Evolutionary conservation across 2,329 filamentous ascomycete species (phyloP).

Genomic region (Aspergillus brasiliensis): DNA sequence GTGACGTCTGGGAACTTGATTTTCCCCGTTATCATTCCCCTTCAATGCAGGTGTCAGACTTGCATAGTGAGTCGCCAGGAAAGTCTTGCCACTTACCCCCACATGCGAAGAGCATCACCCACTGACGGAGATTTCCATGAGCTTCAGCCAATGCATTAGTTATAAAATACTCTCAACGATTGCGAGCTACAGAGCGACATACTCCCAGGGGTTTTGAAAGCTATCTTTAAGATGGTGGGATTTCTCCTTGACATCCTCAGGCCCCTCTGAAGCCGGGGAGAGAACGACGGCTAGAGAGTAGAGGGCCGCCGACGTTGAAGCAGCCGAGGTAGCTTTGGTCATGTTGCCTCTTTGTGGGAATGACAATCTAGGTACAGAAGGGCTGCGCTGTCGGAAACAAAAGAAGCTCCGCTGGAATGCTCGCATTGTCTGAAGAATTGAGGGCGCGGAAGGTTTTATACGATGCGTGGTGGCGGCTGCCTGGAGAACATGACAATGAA

Average conservation of each 20-base stretch:
- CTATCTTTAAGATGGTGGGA: slow-evolving; percentile 42
- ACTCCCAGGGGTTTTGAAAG: slow-evolving; percentile 51
- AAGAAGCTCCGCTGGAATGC: slow-evolving; percentile 21
- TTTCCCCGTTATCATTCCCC: slow-evolving; percentile 47
- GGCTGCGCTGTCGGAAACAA: slow-evolving; percentile 23
- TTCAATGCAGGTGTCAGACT: not conserved
- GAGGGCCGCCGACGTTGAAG: slow-evolving; percentile 40
- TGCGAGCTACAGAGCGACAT: not conserved
- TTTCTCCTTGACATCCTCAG: slow-evolving; percentile 44
- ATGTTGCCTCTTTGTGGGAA: slow-evolving; percentile 34
- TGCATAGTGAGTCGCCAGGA: not conserved
- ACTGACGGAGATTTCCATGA: slow-evolving; percentile 22
- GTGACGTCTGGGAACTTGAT: slow-evolving; percentile 62
- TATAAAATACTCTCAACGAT: not conserved
- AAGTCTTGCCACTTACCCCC: slow-evolving; percentile 20
- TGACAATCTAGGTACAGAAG: slow-evolving; percentile 11
- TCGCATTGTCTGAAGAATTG: slow-evolving; percentile 8
- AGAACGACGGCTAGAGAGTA: slow-evolving; percentile 46
- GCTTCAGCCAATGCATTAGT: slow-evolving; percentile 11
- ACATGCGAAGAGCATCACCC: slow-evolving; percentile 1
- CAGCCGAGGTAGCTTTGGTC: slow-evolving; percentile 19
- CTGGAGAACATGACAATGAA: not conserved
- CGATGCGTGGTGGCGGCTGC: not conserved
- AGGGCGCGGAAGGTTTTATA: not conserved
- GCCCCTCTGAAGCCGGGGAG: slow-evolving; percentile 34